Conservation (phyloP, 2,329 filamentous ascomycete species). For the Graphium sp. region DNA sequence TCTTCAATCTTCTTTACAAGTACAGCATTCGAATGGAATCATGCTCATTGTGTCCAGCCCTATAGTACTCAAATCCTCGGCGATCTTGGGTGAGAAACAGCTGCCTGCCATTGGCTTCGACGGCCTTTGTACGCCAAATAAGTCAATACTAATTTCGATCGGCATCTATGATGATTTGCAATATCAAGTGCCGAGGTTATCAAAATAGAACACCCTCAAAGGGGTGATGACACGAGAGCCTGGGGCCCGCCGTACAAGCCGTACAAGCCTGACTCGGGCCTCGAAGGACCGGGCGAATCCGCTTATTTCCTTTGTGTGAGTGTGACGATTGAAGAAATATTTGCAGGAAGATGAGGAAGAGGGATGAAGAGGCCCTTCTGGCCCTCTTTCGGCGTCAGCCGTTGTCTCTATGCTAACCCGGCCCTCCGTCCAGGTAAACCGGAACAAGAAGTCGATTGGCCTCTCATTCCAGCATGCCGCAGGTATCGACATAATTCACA, state of each 20-base stretch:
- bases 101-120: background rate
- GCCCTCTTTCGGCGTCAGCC: too few species aligned
- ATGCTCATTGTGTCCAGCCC: slow-evolving; percentile 37
- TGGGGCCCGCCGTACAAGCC: slow-evolving; percentile 92
- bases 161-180: background rate
- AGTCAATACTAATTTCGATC: background rate
- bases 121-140: background rate
- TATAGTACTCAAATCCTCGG: slow-evolving; percentile 96
- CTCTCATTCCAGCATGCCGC: slow-evolving; percentile 77
- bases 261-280: slow-evolving; percentile 43
- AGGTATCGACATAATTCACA: slow-evolving; percentile 76
- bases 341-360: too few species aligned
- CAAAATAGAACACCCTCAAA: slow-evolving; percentile 85
- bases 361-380: too few species aligned
- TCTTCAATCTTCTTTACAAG: background rate
- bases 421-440: slow-evolving; percentile 50
- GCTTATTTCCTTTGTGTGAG: slow-evolving; percentile 40
- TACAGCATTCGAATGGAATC: slow-evolving; percentile 5
- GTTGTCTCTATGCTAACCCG: too few species aligned
- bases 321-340: too few species aligned
- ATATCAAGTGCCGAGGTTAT: slow-evolving; percentile 70
- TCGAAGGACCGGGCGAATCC: slow-evolving; percentile 67
- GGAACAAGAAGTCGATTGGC: slow-evolving; percentile 90
- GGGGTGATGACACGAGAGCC: slow-evolving; percentile 84
- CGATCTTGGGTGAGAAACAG: slow-evolving; percentile 63